Conservation (phyloP, 768 basidiomycete species). For the Mycena epipterygia region DNA sequence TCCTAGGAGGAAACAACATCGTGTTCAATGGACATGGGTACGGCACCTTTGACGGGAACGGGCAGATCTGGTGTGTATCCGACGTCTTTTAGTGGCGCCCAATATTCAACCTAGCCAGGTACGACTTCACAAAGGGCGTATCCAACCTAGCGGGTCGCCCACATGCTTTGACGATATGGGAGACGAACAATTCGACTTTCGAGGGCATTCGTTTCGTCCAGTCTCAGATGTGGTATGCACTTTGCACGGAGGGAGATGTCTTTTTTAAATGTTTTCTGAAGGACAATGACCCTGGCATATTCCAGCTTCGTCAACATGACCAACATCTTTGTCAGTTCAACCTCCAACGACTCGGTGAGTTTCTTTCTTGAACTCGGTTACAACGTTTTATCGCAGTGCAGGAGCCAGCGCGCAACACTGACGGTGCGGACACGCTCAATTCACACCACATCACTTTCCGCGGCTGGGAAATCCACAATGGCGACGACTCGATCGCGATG, state of each 20-base stretch:
- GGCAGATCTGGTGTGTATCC: constrained; percentile 52
- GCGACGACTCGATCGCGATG: constrained; percentile 55
- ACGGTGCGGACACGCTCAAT: constrained; percentile 53
- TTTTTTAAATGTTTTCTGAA: background rate
- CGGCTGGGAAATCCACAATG: constrained; percentile 54
- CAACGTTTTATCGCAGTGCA: constrained; percentile 16
- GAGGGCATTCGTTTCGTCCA: constrained; percentile 55
- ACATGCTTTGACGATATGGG: constrained; percentile 51
- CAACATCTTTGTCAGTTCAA: constrained; percentile 56
- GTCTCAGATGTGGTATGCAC: constrained; percentile 52
- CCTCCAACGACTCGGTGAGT: constrained; percentile 47
- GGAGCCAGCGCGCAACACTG: constrained; percentile 52
- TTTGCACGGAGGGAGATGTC: background rate
- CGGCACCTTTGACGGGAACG: constrained; percentile 58
- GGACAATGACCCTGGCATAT: constrained; percentile 51
- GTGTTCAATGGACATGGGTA: constrained; percentile 46
- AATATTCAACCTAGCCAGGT: constrained; percentile 40
- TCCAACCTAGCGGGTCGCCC: constrained; percentile 56
- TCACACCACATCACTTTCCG: constrained; percentile 54
- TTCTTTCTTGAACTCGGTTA: background rate
- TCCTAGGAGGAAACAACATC: constrained; percentile 50
- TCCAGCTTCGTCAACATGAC: constrained; percentile 53
- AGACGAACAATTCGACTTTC: constrained; percentile 52
- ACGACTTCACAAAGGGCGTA: constrained; percentile 52
- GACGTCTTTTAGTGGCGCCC: background rate